Evolutionary conservation across 257 asterid species (phyloP).

Genomic region (Lycium barbarum): DNA sequence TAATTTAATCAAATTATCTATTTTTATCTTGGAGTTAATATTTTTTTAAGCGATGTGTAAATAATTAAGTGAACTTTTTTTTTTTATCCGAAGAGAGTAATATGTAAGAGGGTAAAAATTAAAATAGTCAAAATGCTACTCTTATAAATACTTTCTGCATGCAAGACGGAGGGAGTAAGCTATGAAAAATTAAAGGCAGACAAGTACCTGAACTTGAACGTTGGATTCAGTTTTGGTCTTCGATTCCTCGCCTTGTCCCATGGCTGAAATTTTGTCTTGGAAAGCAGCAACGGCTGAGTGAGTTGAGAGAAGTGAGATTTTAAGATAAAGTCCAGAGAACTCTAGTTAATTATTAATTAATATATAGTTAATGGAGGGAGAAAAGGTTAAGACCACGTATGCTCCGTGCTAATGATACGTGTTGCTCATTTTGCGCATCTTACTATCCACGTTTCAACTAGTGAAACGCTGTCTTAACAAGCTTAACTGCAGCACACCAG

Average conservation of each 20-base stretch:
- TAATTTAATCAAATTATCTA: too few species aligned
- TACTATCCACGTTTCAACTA: not conserved
- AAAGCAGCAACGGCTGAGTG: not conserved
- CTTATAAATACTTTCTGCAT: too few species aligned
- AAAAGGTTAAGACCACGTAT: not conserved
- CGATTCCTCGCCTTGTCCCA: constrained; percentile 69
- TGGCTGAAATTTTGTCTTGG: constrained; percentile 31
- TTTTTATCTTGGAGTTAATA: too few species aligned
- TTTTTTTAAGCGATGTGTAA: too few species aligned
- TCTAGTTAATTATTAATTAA: too few species aligned
- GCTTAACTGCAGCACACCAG: not conserved
- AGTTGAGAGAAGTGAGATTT: not conserved
- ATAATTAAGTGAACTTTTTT: too few species aligned
- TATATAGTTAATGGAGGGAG: not conserved
- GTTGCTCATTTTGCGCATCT: not conserved
- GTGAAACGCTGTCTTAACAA: not conserved
- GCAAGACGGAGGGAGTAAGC: too few species aligned
- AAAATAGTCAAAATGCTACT: too few species aligned
- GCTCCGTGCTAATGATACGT: not conserved
- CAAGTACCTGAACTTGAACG: constrained; percentile 52
- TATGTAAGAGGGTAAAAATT: too few species aligned
- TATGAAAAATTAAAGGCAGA: not conserved
- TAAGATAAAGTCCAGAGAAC: not conserved
- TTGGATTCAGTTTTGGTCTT: constrained; percentile 47
- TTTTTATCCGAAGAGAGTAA: too few species aligned